These are phyloP conservation scores for Parathielavia appendiculata DNA, from an alignment of 495 filamentous ascomycete species.

Conservation along the genomic window DNA sequence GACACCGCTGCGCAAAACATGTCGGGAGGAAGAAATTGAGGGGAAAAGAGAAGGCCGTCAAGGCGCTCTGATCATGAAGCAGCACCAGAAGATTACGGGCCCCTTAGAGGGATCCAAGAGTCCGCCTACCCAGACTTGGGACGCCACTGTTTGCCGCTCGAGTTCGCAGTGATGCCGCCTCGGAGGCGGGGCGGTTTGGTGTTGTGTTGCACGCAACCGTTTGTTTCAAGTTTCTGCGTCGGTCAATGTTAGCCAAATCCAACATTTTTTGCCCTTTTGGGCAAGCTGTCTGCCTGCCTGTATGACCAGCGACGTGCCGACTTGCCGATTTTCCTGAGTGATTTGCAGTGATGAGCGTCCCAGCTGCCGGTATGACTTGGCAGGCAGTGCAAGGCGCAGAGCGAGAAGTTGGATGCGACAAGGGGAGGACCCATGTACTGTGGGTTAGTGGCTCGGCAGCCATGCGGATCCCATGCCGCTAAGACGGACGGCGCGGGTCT, in stretches of 20 bases:
- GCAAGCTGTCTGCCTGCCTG: neutral
- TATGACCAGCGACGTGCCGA: slow-evolving; percentile 12
- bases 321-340: slow-evolving; percentile 14
- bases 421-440: neutral
- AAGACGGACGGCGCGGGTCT: neutral
- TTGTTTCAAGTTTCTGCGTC: slow-evolving; percentile 8
- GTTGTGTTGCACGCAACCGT: neutral
- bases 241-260: neutral
- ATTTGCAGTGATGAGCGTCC: slow-evolving; percentile 14
- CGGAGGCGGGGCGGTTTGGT: no score
- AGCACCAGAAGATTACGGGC: no score
- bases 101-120: no score
- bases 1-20: no score
- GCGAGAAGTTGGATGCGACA: slow-evolving; percentile 14
- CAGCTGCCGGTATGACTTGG: slow-evolving; percentile 6
- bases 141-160: no score
- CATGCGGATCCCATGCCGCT: neutral
- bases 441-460: slow-evolving; percentile 13
- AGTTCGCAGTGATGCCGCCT: no score
- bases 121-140: no score
- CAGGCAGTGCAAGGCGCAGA: slow-evolving; percentile 7
- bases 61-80: no score
- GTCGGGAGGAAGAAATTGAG: no score
- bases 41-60: no score
- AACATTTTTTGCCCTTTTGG: neutral